Evolutionary conservation across 1,139 yeast genomes (phyloP).

Genomic region (Geotrichum restrictum): DNA sequence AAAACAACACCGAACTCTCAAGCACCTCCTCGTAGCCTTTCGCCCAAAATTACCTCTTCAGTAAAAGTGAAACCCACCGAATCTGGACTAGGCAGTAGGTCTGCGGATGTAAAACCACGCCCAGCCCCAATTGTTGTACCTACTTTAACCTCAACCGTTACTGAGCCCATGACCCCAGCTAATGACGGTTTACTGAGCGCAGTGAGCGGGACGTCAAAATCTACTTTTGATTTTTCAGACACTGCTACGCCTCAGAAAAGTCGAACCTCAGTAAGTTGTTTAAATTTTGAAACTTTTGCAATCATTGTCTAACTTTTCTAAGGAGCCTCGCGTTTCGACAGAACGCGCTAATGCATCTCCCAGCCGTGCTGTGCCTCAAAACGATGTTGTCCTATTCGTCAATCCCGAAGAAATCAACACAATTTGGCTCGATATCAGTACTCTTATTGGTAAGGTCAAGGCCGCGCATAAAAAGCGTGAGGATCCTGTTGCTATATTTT

Average conservation of each 20-base stretch:
- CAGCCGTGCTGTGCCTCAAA: neutral
- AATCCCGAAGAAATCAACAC: conserved; percentile 66
- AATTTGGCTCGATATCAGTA: conserved; percentile 56
- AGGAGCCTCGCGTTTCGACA: neutral
- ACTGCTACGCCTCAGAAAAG: conserved; percentile 1
- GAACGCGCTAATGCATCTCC: neutral
- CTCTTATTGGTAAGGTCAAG: conserved; percentile 44
- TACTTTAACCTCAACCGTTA: neutral
- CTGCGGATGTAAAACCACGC: neutral
- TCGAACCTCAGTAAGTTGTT: conserved; percentile 9
- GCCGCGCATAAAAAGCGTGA: conserved; percentile 40
- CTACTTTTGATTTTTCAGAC: conserved; percentile 9
- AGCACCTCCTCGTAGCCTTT: neutral
- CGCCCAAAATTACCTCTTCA: neutral
- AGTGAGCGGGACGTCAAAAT: neutral
- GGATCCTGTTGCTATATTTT: conserved; percentile 58
- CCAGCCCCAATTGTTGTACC: conserved; percentile 1
- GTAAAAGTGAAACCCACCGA: neutral
- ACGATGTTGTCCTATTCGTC: conserved; percentile 44
- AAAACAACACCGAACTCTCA: neutral
- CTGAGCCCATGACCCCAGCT: conserved; percentile 6
- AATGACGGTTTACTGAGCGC: neutral
- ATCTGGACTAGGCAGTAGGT: too few relatives aligned
- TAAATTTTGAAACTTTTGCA: too few relatives aligned
- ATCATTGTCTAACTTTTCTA: neutral